Conservation (phyloP, 306 rosid species). For the Glycyrrhiza uralensis region DNA sequence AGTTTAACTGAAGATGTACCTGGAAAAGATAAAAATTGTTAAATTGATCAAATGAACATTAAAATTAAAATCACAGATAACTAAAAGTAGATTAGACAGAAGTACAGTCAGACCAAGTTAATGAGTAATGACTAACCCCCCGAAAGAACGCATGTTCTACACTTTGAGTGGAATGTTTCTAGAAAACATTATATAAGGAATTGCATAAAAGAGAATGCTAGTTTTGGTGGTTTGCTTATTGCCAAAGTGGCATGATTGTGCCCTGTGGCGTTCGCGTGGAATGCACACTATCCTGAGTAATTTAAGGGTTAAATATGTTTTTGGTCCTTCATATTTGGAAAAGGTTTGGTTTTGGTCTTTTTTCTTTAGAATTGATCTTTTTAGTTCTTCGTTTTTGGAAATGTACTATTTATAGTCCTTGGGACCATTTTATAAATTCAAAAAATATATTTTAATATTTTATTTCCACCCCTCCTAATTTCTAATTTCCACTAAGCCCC, state of each 20-base stretch:
- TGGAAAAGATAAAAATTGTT: not conserved
- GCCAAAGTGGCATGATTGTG: conserved; percentile 7
- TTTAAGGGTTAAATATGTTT: too few relatives aligned
- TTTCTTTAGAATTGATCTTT: too few relatives aligned
- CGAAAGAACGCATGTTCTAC: not conserved
- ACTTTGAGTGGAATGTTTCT: not conserved
- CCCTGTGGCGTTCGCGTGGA: conserved; percentile 17
- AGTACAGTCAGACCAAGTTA: not conserved
- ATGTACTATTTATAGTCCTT: too few relatives aligned
- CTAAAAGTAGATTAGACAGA: not conserved
- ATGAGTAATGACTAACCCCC: not conserved
- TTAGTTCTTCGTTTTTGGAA: too few relatives aligned
- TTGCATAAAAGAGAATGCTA: not conserved
- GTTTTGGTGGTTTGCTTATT: not conserved
- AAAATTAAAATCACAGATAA: not conserved
- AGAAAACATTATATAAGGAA: not conserved
- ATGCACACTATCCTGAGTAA: conserved; percentile 1
- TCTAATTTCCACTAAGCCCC: too few relatives aligned
- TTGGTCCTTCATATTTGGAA: too few relatives aligned
- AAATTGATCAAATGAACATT: too few relatives aligned
- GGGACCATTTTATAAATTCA: too few relatives aligned
- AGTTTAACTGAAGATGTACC: not conserved
- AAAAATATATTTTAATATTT: too few relatives aligned
- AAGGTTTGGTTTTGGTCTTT: too few relatives aligned
- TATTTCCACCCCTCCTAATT: too few relatives aligned